Conservation (phyloP, 352 stramenopile genomes). For the Globisporangium barbulae region DNA sequence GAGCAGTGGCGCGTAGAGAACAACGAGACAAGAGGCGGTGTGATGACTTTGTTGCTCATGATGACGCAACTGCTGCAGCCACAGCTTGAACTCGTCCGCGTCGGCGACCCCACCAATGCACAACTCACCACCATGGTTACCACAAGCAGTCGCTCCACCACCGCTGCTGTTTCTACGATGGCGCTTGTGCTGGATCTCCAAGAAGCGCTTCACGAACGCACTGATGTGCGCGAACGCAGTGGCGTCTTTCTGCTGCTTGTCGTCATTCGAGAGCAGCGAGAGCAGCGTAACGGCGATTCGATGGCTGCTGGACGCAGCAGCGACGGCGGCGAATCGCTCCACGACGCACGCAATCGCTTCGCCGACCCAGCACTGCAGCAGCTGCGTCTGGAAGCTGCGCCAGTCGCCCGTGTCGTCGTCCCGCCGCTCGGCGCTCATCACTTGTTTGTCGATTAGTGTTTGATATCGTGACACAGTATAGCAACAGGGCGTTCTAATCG, state of each 20-base stretch:
- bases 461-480: no score
- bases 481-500: neutral
- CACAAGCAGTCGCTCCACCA: neutral
- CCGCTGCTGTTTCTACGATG: neutral
- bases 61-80: constrained; percentile 3
- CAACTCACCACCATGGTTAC: neutral
- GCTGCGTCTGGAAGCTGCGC: constrained; percentile 19
- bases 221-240: constrained; percentile 3
- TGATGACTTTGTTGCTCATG: neutral
- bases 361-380: constrained; percentile 43
- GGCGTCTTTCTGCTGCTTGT: neutral
- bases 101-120: neutral
- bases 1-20: constrained; percentile 12
- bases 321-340: constrained; percentile 18
- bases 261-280: constrained; percentile 15
- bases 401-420: neutral
- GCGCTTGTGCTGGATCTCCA: neutral
- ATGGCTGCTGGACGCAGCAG: neutral
- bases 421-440: neutral
- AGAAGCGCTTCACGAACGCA: constrained; percentile 9
- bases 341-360: constrained; percentile 31
- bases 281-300: constrained; percentile 15
- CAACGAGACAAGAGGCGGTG: constrained; percentile 7
- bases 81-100: constrained; percentile 1
- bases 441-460: neutral